A percentile compares a stretch with the other conserved stretches of the same genome.
Conservation (phyloP, 179 eudicot genomes). For the Nepenthes alata region DNA sequence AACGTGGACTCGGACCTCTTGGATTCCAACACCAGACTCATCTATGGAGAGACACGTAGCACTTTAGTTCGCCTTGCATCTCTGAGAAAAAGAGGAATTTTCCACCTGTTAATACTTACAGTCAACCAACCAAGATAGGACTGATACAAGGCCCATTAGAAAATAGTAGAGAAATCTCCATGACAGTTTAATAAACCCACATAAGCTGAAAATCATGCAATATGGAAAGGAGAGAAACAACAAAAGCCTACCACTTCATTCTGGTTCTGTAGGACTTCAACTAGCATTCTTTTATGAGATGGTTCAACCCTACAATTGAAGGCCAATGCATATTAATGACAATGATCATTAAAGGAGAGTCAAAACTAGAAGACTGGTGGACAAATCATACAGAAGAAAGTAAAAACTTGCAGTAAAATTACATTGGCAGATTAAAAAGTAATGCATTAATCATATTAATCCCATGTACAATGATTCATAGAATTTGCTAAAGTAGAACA, state of each 20-base stretch:
- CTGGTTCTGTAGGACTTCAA: constrained; percentile 87
- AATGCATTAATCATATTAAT: background rate
- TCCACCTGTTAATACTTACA: too few relatives aligned
- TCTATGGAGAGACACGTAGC: too few relatives aligned
- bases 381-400: background rate
- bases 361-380: background rate
- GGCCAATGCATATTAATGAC: background rate
- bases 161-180: background rate
- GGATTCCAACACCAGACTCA: too few relatives aligned
- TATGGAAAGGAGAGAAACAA: constrained; percentile 2
- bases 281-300: constrained; percentile 93
- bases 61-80: too few relatives aligned
- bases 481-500: background rate
- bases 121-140: too few relatives aligned
- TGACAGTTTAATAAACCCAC: background rate
- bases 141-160: background rate
- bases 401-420: background rate
- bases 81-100: too few relatives aligned
- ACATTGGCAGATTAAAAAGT: background rate
- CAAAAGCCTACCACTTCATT: constrained; percentile 78
- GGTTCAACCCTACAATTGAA: constrained; percentile 72
- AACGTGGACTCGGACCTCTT: too few relatives aligned
- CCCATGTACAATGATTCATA: background rate
- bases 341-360: background rate
- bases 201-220: background rate